A percentile compares a stretch with the other conserved stretches of the same genome.
phyloP scores from a whole-genome alignment of 2,329 filamentous ascomycete genomes.

The Colletotrichum camelliae region DNA sequence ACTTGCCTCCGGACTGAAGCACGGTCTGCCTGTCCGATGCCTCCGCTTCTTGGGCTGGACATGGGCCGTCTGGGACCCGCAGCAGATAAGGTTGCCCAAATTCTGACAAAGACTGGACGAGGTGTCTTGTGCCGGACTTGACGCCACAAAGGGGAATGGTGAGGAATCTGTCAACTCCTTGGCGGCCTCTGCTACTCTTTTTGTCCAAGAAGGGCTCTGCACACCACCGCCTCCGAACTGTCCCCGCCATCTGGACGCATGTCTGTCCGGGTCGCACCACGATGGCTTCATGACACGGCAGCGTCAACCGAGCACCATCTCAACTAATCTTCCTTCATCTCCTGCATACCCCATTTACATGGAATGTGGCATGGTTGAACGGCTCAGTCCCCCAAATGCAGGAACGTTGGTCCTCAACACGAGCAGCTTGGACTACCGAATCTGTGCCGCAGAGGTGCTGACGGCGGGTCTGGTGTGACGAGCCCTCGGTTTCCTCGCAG shows the following conservation, averaged over 20 bases:
- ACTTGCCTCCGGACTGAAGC: background rate
- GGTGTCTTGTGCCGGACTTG: background rate
- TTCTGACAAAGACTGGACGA: conserved; percentile 4
- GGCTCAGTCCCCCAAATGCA: background rate
- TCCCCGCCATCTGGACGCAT: background rate
- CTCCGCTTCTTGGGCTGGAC: background rate
- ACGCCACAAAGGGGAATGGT: background rate
- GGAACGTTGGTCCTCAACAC: background rate
- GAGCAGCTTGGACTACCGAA: background rate
- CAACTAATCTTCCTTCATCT: background rate
- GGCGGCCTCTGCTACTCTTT: background rate
- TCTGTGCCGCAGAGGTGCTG: conserved; percentile 12
- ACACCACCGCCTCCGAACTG: background rate
- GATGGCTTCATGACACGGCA: conserved; percentile 6
- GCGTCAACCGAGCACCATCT: background rate
- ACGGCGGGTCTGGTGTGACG: conserved; percentile 6
- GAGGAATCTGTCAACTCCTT: background rate
- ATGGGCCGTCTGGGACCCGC: background rate
- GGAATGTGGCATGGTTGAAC: background rate
- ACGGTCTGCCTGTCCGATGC: background rate
- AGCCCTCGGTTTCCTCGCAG: conserved; percentile 8
- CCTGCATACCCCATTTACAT: background rate
- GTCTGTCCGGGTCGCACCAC: background rate
- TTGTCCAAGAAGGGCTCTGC: background rate
- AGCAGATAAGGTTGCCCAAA: conserved; percentile 11